These are phyloP conservation scores for Colletotrichum sp. DNA, from an alignment of 2,329 filamentous ascomycete genomes.

Conservation along the genomic window DNA sequence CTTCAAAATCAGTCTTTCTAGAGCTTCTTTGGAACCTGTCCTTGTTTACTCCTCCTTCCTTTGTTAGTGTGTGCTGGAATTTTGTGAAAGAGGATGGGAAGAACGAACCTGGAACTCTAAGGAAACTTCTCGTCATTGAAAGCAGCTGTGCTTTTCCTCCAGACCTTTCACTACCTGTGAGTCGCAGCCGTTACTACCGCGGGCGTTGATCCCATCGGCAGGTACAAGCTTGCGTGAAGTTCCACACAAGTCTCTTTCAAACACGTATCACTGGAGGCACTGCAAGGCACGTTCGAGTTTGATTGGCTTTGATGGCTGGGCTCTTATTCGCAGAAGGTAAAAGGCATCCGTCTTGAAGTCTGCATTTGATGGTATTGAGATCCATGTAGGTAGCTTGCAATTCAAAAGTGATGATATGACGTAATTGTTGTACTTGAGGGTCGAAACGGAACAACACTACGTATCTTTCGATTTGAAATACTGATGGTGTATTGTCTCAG, in stretches of 20 bases:
- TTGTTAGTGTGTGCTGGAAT: too few relatives aligned
- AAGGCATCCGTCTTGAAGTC: neutral
- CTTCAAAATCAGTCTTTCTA: too few relatives aligned
- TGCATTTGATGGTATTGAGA: neutral
- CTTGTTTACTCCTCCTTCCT: too few relatives aligned
- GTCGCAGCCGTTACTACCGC: fast-evolving
- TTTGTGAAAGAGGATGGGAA: neutral
- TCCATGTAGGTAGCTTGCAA: neutral
- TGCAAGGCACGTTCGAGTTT: neutral
- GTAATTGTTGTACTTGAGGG: too few relatives aligned
- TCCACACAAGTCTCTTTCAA: neutral
- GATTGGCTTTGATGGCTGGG: neutral
- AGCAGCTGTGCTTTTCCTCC: fast-evolving
- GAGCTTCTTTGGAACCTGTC: too few relatives aligned
- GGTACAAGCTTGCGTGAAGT: neutral
- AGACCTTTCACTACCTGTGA: neutral
- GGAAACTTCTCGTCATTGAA: too few relatives aligned
- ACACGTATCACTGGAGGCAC: neutral
- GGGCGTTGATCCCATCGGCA: neutral
- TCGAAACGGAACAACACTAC: too few relatives aligned
- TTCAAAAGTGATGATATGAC: too few relatives aligned
- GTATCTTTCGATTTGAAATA: too few relatives aligned
- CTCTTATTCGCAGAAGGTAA: neutral
- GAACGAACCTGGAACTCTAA: fast-evolving
- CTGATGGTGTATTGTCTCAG: too few relatives aligned